phyloP scores from a whole-genome alignment of 2,329 filamentous ascomycete species.

The Sarocladiaceae sp. region DNA sequence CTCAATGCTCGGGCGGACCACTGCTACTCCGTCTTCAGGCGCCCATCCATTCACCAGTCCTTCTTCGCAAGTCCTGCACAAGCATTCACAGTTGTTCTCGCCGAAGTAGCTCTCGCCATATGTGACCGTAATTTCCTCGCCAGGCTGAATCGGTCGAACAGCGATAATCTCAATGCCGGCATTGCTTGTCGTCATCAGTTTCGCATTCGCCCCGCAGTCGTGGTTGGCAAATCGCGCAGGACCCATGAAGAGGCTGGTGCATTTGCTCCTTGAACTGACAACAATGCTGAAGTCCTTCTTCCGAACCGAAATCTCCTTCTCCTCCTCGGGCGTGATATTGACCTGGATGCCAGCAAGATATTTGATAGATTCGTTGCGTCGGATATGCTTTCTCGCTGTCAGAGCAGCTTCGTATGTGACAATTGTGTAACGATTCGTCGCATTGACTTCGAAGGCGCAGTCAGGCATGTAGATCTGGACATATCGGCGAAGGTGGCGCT shows the following conservation, averaged over 20 bases:
- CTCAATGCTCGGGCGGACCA: constrained; percentile 50
- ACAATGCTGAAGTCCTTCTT: constrained; percentile 97
- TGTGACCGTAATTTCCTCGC: constrained; percentile 94
- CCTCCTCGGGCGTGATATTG: constrained; percentile 86
- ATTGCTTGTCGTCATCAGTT: constrained; percentile 75
- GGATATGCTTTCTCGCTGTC: constrained; percentile 74
- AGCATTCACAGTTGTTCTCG: constrained; percentile 87
- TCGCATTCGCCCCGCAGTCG: constrained; percentile 90
- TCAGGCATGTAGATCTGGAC: constrained; percentile 90
- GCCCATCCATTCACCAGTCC: constrained; percentile 79
- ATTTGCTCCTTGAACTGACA: constrained; percentile 86
- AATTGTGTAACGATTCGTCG: constrained; percentile 94
- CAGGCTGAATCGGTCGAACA: constrained; percentile 72
- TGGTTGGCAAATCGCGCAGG: constrained; percentile 97
- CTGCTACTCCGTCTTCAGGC: constrained; percentile 41
- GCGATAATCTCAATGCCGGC: constrained; percentile 91
- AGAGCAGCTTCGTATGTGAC: constrained; percentile 84
- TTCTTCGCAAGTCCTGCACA: constrained; percentile 84
- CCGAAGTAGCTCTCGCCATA: constrained; percentile 98
- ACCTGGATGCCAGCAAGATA: constrained; percentile 91
- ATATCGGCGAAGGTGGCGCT: constrained; percentile 81
- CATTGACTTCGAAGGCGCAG: constrained; percentile 86
- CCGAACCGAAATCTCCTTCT: constrained; percentile 71
- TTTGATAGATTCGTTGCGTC: constrained; percentile 80
- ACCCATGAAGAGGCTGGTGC: constrained; percentile 86